phyloP scores from a whole-genome alignment of 2,329 filamentous ascomycete species.

The Amauroascus niger region DNA sequence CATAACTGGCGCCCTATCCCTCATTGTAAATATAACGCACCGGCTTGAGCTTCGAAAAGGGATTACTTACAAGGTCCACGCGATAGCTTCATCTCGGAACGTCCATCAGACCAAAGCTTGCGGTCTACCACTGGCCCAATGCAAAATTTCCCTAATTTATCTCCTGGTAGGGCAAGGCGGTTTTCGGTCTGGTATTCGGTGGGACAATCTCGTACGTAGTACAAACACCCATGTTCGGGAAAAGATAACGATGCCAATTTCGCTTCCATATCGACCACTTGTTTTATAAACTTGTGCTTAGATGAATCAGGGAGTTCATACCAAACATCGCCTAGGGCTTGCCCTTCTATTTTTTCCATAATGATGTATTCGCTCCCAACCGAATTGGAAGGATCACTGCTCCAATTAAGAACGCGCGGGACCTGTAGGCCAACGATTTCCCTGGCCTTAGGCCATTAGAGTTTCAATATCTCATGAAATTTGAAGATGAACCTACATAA shows the following conservation, averaged over 20 bases:
- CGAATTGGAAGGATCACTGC: conserved; percentile 17
- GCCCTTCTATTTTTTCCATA: conserved; percentile 25
- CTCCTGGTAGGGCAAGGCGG: neutral
- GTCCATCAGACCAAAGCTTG: neutral
- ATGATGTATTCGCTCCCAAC: conserved; percentile 21
- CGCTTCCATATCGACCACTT: neutral
- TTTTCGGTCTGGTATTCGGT: neutral
- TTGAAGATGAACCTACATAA: conserved; percentile 7
- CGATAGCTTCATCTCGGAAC: neutral
- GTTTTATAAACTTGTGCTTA: neutral
- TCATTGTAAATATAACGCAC: neutral
- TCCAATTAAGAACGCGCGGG: conserved; percentile 13
- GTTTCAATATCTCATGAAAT: too few species aligned
- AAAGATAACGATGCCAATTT: neutral
- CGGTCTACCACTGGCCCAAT: neutral
- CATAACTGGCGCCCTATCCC: neutral
- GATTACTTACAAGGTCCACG: neutral
- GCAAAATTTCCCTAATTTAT: neutral
- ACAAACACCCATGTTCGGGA: neutral
- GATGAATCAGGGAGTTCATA: neutral
- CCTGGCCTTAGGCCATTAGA: neutral
- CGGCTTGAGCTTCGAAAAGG: too few species aligned
- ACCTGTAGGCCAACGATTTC: conserved; percentile 6
- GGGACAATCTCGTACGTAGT: neutral
- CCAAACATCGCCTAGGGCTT: conserved; percentile 1